A percentile compares a stretch with the other conserved stretches of the same genome.
These are phyloP conservation scores for Conticribra guillardii DNA, from an alignment of 108 stramenopile species.

Conservation along the genomic window DNA sequence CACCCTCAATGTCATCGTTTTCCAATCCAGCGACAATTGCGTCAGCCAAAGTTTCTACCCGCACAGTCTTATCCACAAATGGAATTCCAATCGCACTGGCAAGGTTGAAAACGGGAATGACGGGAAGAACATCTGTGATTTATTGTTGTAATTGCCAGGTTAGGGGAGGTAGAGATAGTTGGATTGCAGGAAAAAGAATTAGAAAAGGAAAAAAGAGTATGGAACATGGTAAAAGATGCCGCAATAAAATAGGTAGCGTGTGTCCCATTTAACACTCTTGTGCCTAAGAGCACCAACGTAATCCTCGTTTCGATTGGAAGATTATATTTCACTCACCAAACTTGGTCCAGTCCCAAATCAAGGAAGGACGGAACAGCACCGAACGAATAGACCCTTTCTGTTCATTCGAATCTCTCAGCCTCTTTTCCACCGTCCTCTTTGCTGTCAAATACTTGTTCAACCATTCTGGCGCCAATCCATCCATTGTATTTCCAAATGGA, in stretches of 20 bases:
- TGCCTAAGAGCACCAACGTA: no score
- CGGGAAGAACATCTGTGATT: slow-evolving; percentile 56
- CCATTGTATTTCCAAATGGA: slow-evolving; percentile 61
- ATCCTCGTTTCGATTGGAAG: slow-evolving; percentile 49
- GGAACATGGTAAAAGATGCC: no score
- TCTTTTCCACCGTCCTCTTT: slow-evolving; percentile 77
- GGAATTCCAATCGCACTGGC: slow-evolving; percentile 75
- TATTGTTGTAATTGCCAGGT: no score
- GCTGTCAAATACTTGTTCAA: slow-evolving; percentile 71
- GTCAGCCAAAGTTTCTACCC: slow-evolving; percentile 76
- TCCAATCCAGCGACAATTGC: slow-evolving; percentile 73
- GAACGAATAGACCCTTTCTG: slow-evolving; percentile 53
- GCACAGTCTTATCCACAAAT: slow-evolving; percentile 86
- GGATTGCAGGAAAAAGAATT: no score
- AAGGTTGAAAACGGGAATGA: slow-evolving; percentile 73
- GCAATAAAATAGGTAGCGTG: no score
- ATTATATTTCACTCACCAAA: slow-evolving; percentile 22
- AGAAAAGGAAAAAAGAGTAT: no score
- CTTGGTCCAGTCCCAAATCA: slow-evolving; percentile 87
- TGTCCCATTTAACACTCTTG: no score
- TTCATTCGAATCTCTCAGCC: slow-evolving; percentile 38
- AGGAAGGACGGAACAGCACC: slow-evolving; percentile 70
- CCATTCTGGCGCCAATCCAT: slow-evolving; percentile 80
- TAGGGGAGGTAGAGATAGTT: no score
- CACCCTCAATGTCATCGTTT: slow-evolving; percentile 48